Evolutionary conservation across 352 stramenopile species (phyloP), one percentile per base, ranked within the genome.

Genomic region (Globisporangium viniferum): DNA sequence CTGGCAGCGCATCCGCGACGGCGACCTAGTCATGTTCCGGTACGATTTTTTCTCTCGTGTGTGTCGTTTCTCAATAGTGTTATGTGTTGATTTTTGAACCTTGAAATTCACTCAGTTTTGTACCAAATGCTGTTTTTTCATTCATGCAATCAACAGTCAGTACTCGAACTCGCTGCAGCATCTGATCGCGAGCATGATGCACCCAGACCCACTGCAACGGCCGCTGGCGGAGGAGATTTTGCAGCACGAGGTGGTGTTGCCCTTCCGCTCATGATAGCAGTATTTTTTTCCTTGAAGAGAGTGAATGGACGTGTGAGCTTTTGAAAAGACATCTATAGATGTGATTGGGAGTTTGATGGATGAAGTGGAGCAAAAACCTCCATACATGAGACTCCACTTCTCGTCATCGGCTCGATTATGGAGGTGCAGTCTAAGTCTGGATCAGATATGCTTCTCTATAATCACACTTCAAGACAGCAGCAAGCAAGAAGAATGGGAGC

Each of bases 91-190:
- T 6, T 18, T 60, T 7, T 60, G 29, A 22, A 36, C 14, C 24
- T 18, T 58, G 24, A 27, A 18, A 6, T 15, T 31, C 14, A 61
- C 20, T 51, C 18, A 49, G n/a, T 22, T 51, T 22, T 51, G 44
- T 51, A 15, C 41, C 15, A 39, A 36, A 60, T 46, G 33, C 27
- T 35, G 14, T 22, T 44, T 12, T 63, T 51, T 69, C 51, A 22
- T 10, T 24, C 33, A 6, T 54, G 36, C 31, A 39, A 8, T 61
- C n/a, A 31, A 35, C 73, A 91, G 82, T 35, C 84, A 95, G 72
- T 95, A 95, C 73, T 93, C 88, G 29, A 95, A 92, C 76, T 93
- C 88, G 48, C 73, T 95, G 46, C 88, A 94, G 79, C 86, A 95
- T 62, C 66, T 95, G 53, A 92, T 94, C 58, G 84, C 82, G 27